Percentiles rank a stretch among this genome's conserved stretches.
Conservation (phyloP, 345 rosid genomes). For the Rhizophora apiculata region DNA sequence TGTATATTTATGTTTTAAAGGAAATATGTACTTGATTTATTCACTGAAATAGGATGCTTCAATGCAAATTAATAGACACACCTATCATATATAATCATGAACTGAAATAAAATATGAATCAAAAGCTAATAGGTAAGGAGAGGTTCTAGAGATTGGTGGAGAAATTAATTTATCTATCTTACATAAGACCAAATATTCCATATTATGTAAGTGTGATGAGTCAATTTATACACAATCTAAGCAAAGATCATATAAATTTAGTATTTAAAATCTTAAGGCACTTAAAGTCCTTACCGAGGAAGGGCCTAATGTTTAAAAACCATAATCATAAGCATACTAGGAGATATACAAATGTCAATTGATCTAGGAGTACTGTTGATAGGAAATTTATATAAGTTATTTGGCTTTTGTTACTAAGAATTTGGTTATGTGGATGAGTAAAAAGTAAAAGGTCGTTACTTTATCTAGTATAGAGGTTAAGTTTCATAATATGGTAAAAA, state of each 20-base stretch:
- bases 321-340: background rate
- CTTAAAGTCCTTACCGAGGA: background rate
- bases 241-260: background rate
- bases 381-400: background rate
- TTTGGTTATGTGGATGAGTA: background rate
- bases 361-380: background rate
- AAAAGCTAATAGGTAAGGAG: too few relatives aligned
- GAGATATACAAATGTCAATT: background rate
- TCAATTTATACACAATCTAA: too few relatives aligned
- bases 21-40: too few relatives aligned
- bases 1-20: background rate
- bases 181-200: background rate
- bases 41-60: background rate
- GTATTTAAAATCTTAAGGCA: background rate
- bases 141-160: background rate
- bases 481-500: background rate
- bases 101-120: background rate
- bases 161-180: background rate
- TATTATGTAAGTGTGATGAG: background rate
- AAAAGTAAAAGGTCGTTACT: background rate
- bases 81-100: background rate
- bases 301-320: background rate
- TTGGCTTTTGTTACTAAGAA: background rate
- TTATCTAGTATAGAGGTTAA: background rate
- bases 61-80: background rate